Percentiles rank a stretch among this genome's conserved stretches.
Conservation (phyloP, 2,329 filamentous ascomycete genomes). For the Didymella pomorum region DNA sequence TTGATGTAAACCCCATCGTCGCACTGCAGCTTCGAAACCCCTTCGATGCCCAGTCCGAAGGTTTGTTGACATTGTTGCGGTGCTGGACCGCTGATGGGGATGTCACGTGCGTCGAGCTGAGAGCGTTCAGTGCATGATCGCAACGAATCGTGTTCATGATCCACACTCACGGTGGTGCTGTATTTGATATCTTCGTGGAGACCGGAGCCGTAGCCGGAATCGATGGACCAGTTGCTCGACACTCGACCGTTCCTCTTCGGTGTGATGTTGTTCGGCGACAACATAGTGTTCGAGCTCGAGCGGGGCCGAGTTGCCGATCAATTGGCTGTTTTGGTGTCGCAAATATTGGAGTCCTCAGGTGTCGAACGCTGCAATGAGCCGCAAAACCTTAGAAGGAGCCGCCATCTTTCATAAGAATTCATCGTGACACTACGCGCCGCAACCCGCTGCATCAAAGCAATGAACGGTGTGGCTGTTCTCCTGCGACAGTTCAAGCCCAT, state of each 20-base stretch:
- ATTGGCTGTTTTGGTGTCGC: not conserved
- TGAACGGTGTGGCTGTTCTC: constrained; percentile 17
- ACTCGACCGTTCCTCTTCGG: constrained; percentile 29
- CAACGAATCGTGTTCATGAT: not conserved
- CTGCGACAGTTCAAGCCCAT: constrained; percentile 12
- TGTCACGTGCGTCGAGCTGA: constrained; percentile 35
- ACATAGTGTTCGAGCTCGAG: constrained; percentile 27
- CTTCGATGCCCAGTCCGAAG: not conserved
- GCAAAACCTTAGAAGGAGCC: constrained; percentile 4
- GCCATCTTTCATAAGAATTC: constrained; percentile 14
- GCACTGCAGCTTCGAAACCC: not conserved
- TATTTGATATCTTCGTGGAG: constrained; percentile 24
- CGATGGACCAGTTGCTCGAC: constrained; percentile 43
- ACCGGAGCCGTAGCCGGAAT: constrained; percentile 46
- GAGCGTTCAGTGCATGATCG: not conserved
- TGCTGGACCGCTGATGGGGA: not conserved
- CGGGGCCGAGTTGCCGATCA: constrained; percentile 3
- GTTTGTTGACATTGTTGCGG: not conserved
- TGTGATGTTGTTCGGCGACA: constrained; percentile 32
- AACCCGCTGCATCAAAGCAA: constrained; percentile 3
- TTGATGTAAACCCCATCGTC: constrained; percentile 1
- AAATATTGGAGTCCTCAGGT: constrained; percentile 5
- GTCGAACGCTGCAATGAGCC: constrained; percentile 11
- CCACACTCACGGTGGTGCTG: constrained; percentile 16
- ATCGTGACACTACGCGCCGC: constrained; percentile 16